phyloP scores from a whole-genome alignment of 768 basidiomycete genomes.

The Lyophyllum semitale region DNA sequence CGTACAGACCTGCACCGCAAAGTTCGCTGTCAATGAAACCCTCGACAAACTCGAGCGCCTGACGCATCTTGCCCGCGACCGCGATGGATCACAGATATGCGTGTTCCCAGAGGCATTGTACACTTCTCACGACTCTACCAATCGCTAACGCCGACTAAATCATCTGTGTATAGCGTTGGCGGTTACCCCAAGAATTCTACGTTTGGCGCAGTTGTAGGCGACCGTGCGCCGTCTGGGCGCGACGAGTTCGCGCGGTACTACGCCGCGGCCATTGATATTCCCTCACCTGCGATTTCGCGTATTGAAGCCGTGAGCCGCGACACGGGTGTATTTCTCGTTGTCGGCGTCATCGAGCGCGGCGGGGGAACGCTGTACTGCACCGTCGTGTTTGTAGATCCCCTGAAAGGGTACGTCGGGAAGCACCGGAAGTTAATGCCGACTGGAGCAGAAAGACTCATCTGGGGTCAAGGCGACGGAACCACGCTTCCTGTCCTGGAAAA shows the following conservation, averaged over 20 bases:
- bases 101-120: constrained; percentile 65
- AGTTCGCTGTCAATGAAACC: constrained; percentile 46
- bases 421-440: constrained; percentile 70
- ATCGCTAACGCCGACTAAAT: background rate
- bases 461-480: constrained; percentile 60
- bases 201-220: constrained; percentile 53
- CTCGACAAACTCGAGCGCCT: constrained; percentile 50
- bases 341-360: constrained; percentile 61
- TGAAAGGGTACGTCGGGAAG: constrained; percentile 54
- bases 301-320: constrained; percentile 52
- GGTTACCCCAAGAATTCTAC: constrained; percentile 63
- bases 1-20: constrained; percentile 50
- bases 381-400: constrained; percentile 55
- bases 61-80: constrained; percentile 44
- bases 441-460: constrained; percentile 57
- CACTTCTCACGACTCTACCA: constrained; percentile 16
- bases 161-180: constrained; percentile 28
- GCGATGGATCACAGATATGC: constrained; percentile 48
- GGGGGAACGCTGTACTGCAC: constrained; percentile 66
- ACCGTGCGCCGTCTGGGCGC: constrained; percentile 49
- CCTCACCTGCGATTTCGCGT: constrained; percentile 47
- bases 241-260: constrained; percentile 61
- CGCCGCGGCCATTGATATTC: constrained; percentile 56
- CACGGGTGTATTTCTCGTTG: constrained; percentile 54
- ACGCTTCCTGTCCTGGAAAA: constrained; percentile 52